Evolutionary conservation across 2,329 filamentous ascomycete genomes (phyloP).

Genomic region (Cytospora paraplurivora): DNA sequence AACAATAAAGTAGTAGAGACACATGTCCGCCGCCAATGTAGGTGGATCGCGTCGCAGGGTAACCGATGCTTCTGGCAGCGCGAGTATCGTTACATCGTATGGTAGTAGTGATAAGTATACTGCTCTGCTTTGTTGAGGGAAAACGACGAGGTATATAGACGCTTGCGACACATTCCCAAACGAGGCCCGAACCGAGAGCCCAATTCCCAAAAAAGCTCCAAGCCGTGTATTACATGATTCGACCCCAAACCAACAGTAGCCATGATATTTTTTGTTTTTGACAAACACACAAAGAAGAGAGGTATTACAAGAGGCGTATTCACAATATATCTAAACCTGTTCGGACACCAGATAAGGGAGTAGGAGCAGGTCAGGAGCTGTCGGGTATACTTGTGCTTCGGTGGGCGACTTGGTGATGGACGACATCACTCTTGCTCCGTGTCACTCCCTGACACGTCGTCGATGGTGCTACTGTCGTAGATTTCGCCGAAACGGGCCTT

Average conservation of each 20-base stretch:
- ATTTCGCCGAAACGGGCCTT: slow-evolving; percentile 55
- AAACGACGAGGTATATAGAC: slow-evolving; percentile 26
- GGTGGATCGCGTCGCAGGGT: not conserved
- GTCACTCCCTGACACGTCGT: slow-evolving; percentile 38
- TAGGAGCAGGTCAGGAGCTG: not conserved
- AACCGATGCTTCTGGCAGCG: not conserved
- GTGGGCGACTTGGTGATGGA: not conserved
- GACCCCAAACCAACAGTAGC: not conserved
- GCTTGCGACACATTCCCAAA: slow-evolving; percentile 22
- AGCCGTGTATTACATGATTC: not conserved
- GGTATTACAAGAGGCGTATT: slow-evolving; percentile 25
- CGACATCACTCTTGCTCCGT: slow-evolving; percentile 39
- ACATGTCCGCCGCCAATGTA: not conserved
- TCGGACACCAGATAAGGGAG: not conserved
- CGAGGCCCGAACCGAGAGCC: slow-evolving; percentile 8
- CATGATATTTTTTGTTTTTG: not conserved
- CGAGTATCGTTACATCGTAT: slow-evolving; percentile 16
- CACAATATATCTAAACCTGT: slow-evolving; percentile 12
- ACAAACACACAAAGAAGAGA: slow-evolving; percentile 4
- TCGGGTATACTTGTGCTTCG: not conserved
- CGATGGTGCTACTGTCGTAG: slow-evolving; percentile 31
- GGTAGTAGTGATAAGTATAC: slow-evolving; percentile 14
- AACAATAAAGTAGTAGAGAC: not conserved
- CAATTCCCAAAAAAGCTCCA: not conserved
- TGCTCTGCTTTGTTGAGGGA: not conserved